Percentiles rank a stretch among this genome's conserved stretches.
phyloP scores from a whole-genome alignment of 768 basidiomycete species.

The Filobasidium wieringae region DNA sequence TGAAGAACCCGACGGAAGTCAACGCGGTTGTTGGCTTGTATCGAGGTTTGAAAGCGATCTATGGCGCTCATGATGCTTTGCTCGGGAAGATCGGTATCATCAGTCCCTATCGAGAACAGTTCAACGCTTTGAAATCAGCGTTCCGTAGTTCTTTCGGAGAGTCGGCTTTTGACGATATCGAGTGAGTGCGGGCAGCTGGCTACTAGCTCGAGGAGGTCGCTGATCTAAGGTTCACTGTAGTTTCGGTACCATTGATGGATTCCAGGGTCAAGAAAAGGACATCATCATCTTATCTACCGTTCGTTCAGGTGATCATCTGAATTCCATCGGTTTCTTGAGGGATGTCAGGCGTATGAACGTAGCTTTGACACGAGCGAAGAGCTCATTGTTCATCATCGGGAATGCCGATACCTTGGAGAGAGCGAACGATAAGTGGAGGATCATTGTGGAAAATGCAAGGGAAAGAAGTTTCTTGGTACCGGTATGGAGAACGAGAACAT shows the following conservation, averaged over 20 bases:
- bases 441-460: constrained; percentile 65
- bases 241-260: constrained; percentile 97
- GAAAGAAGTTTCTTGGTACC: constrained; percentile 44
- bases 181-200: constrained; percentile 37
- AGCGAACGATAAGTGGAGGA: constrained; percentile 66
- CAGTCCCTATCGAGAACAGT: constrained; percentile 89
- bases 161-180: constrained; percentile 57
- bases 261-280: constrained; percentile 98
- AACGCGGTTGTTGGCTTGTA: constrained; percentile 67
- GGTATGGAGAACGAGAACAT: not conserved
- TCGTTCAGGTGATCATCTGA: constrained; percentile 73
- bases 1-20: constrained; percentile 64
- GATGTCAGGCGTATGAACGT: constrained; percentile 93
- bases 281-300: constrained; percentile 96
- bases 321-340: constrained; percentile 74
- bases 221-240: constrained; percentile 11
- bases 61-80: constrained; percentile 41
- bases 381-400: constrained; percentile 86
- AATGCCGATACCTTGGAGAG: constrained; percentile 79
- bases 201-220: not conserved
- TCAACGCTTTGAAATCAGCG: constrained; percentile 55
- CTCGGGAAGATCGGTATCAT: constrained; percentile 59
- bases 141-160: constrained; percentile 64
- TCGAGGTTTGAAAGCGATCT: constrained; percentile 56
- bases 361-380: constrained; percentile 90